Base-by-base conservation (phyloP, 352 stramenopile genomes). In the Sclerospora graminicola region DNA sequence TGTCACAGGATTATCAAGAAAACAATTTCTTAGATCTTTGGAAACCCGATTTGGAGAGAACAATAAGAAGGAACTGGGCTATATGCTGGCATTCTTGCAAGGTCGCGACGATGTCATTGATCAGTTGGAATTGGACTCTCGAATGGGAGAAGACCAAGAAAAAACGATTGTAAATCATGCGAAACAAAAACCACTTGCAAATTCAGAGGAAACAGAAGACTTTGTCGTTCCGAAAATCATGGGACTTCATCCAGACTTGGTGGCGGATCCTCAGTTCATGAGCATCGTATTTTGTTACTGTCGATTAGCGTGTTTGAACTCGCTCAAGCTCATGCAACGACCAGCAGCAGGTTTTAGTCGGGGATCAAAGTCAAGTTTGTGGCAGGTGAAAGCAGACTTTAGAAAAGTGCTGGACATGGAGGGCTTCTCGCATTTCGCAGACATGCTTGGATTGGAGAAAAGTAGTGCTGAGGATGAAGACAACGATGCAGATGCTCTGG, bases 281-380 rank as follows among this genome's bases (percentile, higher is more conserved):
- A 74, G 72, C 45, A 74, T 89, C 15, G 78, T 87, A 11, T 82
- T 89, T 41, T 87, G 70, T 59, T 89, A 87, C 58, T 87, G 75
- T 42, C 72, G 78, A 4, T 44, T 87, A 42, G 78, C 78, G 42
- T 89, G 78, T 48, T 44, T 89, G n/a, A 89, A 89, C 58, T 82
- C 78, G 41, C 62, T 86, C 20, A 84, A 85, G 60, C 71, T 89
- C 36, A 71, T 87, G 66, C 60, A 79, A 20, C 66, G 73, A 10
- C 65, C 66, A 15, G 48, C 60, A 4, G 35, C 60, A 1, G 69
- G 72, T 0, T 63, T 82, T 41, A 63, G 67, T 41, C 66, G 70
- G 29, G 59, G 56, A 18, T 44, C 60, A 28, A 89, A 89, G 51
- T 86, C 80, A 16, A 88, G 72, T 27, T 60, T 89, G 44, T 80